Evolutionary conservation across 2,329 filamentous ascomycete species (phyloP), one percentile per base, ranked within the genome.

Genomic region (Coniochaeta hoffmannii): DNA sequence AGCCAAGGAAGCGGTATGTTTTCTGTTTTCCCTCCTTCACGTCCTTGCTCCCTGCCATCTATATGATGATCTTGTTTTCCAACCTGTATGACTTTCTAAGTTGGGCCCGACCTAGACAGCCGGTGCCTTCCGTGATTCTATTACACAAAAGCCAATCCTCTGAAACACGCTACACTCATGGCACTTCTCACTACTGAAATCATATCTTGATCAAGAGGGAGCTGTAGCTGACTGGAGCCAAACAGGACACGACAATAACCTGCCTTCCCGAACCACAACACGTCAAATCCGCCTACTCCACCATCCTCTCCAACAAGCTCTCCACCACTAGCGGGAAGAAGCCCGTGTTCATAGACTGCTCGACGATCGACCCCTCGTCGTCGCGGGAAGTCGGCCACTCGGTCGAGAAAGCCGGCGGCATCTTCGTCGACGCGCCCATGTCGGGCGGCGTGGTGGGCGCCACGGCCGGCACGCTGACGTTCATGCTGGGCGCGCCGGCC

Each of bases 401-500:
- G 24, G 86, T 95, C 1, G 59, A 71, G 2, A 51, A 56, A 4
- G 63, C 81, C 77, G 81, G 87, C 66, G 89, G 89, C 54, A 80
- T 79, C 53, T 97, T 97, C 66, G 86, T 97, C 57, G 94, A 99
- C 68, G 93, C 94, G 3, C 94, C 94, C 46, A 96, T 99, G 87
- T 97, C 93, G 0, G 94, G 94, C 50, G 94, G 94, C 53, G 92
- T 97, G 0, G 90, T 97, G 5, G 94, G 93, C 44, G 94, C 94
- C 11, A 79, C 84, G 6, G 90, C 90, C 12, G 94, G 88, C 32
- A 92, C 90, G 0, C 76, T 99, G 56, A 96, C 92, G 0, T 99
- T 99, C 70, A 97, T 99, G 94, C 84, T 97, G 55, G 94, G 94
- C 44, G 81, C 86, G 7, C 77, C 84, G 0, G 67, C 75, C 1